Percentiles rank a stretch among this genome's conserved stretches.
These are phyloP conservation scores for Hansenula anomala DNA, from an alignment of 1,139 yeast genomes.

Conservation along the genomic window DNA sequence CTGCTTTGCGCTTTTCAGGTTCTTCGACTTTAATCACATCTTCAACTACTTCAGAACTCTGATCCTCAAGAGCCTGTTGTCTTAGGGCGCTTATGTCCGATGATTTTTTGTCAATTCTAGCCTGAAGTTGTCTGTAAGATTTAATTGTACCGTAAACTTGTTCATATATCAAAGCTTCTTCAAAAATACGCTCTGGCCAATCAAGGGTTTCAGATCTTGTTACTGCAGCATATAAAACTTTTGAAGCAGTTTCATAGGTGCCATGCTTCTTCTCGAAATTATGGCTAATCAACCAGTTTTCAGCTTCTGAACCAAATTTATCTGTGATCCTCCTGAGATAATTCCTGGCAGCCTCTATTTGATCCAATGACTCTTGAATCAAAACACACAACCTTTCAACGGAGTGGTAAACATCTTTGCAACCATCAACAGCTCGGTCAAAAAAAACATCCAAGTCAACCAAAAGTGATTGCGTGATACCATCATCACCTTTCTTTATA, in stretches of 20 bases:
- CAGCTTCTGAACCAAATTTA: conserved; percentile 31
- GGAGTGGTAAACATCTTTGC: conserved; percentile 36
- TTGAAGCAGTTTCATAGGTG: conserved; percentile 20
- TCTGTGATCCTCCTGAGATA: conserved; percentile 28
- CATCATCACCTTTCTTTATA: not conserved
- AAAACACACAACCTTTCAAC: conserved; percentile 38
- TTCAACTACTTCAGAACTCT: conserved; percentile 1
- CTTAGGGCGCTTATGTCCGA: conserved; percentile 4
- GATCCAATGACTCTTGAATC: conserved; percentile 26
- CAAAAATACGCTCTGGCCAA: conserved; percentile 46
- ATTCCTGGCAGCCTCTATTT: conserved; percentile 26
- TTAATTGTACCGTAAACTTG: conserved; percentile 30
- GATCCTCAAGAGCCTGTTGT: conserved; percentile 1
- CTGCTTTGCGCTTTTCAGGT: conserved; percentile 11
- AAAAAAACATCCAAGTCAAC: conserved; percentile 10
- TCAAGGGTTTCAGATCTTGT: conserved; percentile 32
- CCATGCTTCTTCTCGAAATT: conserved; percentile 34
- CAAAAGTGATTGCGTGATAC: not conserved
- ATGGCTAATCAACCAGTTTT: conserved; percentile 44
- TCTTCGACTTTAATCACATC: not conserved
- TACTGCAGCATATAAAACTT: conserved; percentile 32
- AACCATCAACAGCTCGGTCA: conserved; percentile 24
- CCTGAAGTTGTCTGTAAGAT: conserved; percentile 24
- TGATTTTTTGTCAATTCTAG: conserved; percentile 21
- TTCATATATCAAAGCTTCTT: conserved; percentile 41